phyloP scores from a whole-genome alignment of 2,329 filamentous ascomycete genomes.

The Colletotrichum orchidophilum region DNA sequence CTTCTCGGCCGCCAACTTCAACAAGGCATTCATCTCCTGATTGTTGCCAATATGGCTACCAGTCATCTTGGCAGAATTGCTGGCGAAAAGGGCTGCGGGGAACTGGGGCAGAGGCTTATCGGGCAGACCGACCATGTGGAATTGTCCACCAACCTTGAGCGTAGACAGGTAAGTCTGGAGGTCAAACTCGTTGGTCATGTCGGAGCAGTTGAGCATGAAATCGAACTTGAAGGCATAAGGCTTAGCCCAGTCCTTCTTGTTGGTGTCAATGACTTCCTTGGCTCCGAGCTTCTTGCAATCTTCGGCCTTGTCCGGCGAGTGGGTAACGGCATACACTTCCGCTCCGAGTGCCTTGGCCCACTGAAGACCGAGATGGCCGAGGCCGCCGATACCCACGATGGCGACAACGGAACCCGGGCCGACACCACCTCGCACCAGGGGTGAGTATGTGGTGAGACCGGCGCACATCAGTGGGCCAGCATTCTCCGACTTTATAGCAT shows the following conservation, averaged over 20 bases:
- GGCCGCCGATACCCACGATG: conserved; percentile 76
- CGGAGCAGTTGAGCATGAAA: conserved; percentile 60
- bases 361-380: conserved; percentile 78
- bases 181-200: conserved; percentile 63
- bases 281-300: conserved; percentile 72
- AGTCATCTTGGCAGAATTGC: conserved; percentile 48
- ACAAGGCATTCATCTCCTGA: conserved; percentile 67
- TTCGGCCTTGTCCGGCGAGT: conserved; percentile 64
- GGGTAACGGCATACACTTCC: conserved; percentile 72
- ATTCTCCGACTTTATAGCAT: conserved; percentile 56
- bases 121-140: conserved; percentile 67
- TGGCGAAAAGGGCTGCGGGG: conserved; percentile 52
- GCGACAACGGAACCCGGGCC: conserved; percentile 78
- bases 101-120: conserved; percentile 58
- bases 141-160: conserved; percentile 61
- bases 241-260: conserved; percentile 65
- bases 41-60: conserved; percentile 70
- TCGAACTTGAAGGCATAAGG: conserved; percentile 61
- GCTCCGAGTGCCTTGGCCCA: conserved; percentile 77
- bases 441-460: conserved; percentile 78
- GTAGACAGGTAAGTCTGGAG: conserved; percentile 60
- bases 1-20: conserved; percentile 65
- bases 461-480: conserved; percentile 80
- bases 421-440: conserved; percentile 71
- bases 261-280: conserved; percentile 59